Evolutionary conservation across 2,329 filamentous ascomycete genomes (phyloP).

Genomic region (Orbilia javanica): DNA sequence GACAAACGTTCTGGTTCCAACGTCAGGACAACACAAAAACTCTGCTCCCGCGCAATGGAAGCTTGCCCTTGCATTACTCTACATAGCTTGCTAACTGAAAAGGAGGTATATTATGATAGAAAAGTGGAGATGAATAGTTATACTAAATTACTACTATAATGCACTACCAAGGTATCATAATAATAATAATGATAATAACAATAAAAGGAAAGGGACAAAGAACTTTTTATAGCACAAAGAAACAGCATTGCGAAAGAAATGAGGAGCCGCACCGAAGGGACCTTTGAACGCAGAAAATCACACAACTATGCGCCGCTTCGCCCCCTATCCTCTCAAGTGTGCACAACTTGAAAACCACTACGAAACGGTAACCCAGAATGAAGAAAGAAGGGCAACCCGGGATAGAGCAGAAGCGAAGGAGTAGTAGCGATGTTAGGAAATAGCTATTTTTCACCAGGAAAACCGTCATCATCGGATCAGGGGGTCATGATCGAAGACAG

Average conservation of each 20-base stretch:
- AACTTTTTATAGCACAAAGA: constrained; percentile 43
- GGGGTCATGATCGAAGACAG: constrained; percentile 4
- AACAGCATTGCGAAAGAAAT: not conserved
- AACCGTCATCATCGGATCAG: constrained; percentile 4
- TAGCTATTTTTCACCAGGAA: constrained; percentile 40
- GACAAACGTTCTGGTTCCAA: constrained; percentile 22
- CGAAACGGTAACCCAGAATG: constrained; percentile 1
- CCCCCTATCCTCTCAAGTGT: not conserved
- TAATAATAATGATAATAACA: not conserved
- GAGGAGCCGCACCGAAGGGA: constrained; percentile 3
- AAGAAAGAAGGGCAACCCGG: not conserved
- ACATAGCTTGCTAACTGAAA: too few species aligned
- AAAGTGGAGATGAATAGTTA: not conserved
- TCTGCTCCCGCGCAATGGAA: not conserved
- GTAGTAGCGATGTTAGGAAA: constrained; percentile 21
- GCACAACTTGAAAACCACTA: constrained; percentile 17
- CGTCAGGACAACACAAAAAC: constrained; percentile 15
- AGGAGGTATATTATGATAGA: too few species aligned
- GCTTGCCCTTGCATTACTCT: too few species aligned
- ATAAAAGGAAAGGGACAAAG: not conserved
- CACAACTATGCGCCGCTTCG: constrained; percentile 8
- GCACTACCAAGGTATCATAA: constrained; percentile 51
- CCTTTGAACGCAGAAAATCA: constrained; percentile 1
- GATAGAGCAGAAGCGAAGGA: constrained; percentile 7
- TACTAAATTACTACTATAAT: constrained; percentile 8